Base-by-base conservation (phyloP, 225 moss, liverwort and hornwort genomes). In the Ulota crispa region DNA sequence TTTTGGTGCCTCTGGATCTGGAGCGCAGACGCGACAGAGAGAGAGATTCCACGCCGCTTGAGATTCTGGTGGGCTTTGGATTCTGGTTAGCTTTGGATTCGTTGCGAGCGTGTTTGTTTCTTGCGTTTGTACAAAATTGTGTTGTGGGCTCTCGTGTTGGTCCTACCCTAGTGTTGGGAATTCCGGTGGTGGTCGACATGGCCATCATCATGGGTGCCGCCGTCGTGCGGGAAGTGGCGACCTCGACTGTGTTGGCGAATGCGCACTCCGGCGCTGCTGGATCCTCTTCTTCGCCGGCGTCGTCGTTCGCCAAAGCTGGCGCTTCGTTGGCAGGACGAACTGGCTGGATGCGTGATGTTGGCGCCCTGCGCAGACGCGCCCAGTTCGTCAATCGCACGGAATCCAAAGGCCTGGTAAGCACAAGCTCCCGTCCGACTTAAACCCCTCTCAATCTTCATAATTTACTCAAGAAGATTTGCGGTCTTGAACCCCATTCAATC, bases 191-290 rank as follows among this genome's bases (percentile, higher is more conserved):
- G 73, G 81, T 36, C 76, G 67, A 53, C 53, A 88, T 90, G 90
- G 80, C 77, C 72, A 37, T 82, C 15, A 54, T 84, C 20, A 54
- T 82, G 73, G 87, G 86, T 62, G 90, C 78, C 76, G 90, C 75
- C 76, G 28, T 83, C 36, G 75, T 87, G 87, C 83, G 91, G 64
- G 91, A 91, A 68, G 91, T 89, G 50, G 81, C 70, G 81, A 82
- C 81, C 7, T 88, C 83, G 5, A 54, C 91, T 26, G 91, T 87
- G 72, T 85, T 91, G 71, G 91, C 88, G 81, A 91, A 91, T 85
- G 83, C 85, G 36, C 77, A 88, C 65, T 81, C 82, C 1, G 85
- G 81, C 67, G 77, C 34, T 36, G 50, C 83, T 23, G 85, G 75
- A 52, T 65, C n/a, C 16, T 56, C 59, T 23, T 57, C 59, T 18